These are phyloP conservation scores for Paramecium primaurelia DNA, from an alignment of 73 alveolate genomes.

Conservation along the genomic window DNA sequence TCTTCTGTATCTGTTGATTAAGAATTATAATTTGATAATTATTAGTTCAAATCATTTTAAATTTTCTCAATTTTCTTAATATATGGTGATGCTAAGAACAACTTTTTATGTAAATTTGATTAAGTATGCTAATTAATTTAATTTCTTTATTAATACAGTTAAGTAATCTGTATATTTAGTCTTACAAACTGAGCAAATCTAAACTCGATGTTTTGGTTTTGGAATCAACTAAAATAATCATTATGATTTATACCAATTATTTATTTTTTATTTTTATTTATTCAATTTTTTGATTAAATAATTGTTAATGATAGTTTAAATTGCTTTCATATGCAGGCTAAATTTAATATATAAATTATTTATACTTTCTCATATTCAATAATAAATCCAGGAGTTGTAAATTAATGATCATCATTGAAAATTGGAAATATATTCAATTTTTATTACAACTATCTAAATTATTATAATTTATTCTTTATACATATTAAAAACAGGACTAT, in stretches of 20 bases:
- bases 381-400: background rate
- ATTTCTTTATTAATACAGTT: background rate
- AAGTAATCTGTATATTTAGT: background rate
- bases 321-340: constrained; percentile 7
- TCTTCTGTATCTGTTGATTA: background rate
- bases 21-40: background rate
- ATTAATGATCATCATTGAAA: background rate
- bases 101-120: background rate
- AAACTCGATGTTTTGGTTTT: background rate
- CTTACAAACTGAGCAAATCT: background rate
- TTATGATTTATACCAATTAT: background rate
- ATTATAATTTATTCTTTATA: background rate
- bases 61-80: background rate
- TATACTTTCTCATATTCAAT: background rate
- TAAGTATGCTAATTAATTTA: background rate
- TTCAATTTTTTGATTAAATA: background rate
- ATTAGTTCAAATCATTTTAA: background rate
- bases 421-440: constrained; percentile 1
- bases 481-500: constrained; percentile 4
- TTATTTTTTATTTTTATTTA: background rate
- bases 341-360: background rate
- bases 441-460: background rate
- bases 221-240: background rate
- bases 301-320: constrained; percentile 12
- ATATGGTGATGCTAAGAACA: background rate